Base-by-base conservation (phyloP, 2,329 filamentous ascomycete genomes). In the Colletotrichum sp. region DNA sequence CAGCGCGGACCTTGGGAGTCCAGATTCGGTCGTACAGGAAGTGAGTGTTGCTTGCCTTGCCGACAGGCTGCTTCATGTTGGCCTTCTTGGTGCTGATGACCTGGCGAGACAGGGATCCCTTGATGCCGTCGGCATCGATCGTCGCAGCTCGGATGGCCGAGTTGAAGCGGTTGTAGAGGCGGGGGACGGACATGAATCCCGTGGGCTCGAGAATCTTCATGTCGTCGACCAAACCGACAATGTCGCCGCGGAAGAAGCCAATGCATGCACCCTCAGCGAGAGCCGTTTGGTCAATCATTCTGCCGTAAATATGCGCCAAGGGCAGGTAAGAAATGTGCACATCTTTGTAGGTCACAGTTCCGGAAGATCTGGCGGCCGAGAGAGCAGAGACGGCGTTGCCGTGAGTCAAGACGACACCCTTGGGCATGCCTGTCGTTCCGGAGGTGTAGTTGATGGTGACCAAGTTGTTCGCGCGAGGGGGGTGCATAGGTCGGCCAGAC, bases 201-300 rank as follows among this genome's bases (percentile, higher is more conserved):
- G 93, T 97, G 0, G 97, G 97, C 73, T 92, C 91, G 70, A 99
- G 88, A 51, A 95, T 83, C 87, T 98, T 98, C 85, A 99, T 84
- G 81, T 99, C 97, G 72, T 99, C 97, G 1, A 97, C 92, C 21
- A 99, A 87, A 76, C 94, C 94, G 15, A 94, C 81, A 75, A 98
- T 93, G 80, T 98, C 95, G 69, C 97, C 97, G 78, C 97, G 95
- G 90, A 98, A 99, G 84, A 96, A 99, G 15, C 96, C 97, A 78
- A 98, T 92, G 11, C 91, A 86, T 38, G 90, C 91, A 69, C 95
- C 96, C 66, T 90, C 88, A 79, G 93, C 91, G 18, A 98, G 87
- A 16, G 91, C 90, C 5, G 88, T 87, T 82, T 97, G 94, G 82
- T 99, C 97, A 54, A 92, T 87, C 77, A 98, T 88, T 69, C 97